These are phyloP conservation scores for Solanum lignicaule DNA, from an alignment of 257 asterid genomes.

Conservation along the genomic window DNA sequence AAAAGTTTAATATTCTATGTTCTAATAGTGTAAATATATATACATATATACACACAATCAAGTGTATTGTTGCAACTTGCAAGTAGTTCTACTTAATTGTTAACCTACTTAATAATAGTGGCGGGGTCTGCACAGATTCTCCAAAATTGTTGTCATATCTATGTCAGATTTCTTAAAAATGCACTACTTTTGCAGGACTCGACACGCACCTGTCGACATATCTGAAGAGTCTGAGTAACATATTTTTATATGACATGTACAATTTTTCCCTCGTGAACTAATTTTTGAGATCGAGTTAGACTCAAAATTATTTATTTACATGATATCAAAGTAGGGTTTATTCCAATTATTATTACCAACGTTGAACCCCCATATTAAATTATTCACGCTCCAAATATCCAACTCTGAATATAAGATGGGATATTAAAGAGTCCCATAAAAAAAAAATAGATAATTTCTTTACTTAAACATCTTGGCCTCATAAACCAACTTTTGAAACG, in stretches of 20 bases:
- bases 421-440: neutral
- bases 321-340: neutral
- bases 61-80: too few relatives aligned
- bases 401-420: rapidly evolving
- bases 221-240: neutral
- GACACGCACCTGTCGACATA: neutral
- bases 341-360: neutral
- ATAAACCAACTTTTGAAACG: neutral
- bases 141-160: too few relatives aligned
- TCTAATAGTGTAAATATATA: neutral
- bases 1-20: neutral
- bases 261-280: neutral
- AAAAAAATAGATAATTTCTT: neutral
- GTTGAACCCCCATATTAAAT: neutral
- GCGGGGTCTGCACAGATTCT: neutral
- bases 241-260: too few relatives aligned
- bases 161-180: neutral
- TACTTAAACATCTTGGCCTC: neutral
- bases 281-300: neutral
- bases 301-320: neutral
- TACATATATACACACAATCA: too few relatives aligned
- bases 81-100: too few relatives aligned
- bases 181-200: neutral
- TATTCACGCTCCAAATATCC: neutral
- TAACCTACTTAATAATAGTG: neutral